Percentiles rank a stretch among this genome's conserved stretches.
phyloP scores from a whole-genome alignment of 805 yeast genomes.

The Candida gorgasii region DNA sequence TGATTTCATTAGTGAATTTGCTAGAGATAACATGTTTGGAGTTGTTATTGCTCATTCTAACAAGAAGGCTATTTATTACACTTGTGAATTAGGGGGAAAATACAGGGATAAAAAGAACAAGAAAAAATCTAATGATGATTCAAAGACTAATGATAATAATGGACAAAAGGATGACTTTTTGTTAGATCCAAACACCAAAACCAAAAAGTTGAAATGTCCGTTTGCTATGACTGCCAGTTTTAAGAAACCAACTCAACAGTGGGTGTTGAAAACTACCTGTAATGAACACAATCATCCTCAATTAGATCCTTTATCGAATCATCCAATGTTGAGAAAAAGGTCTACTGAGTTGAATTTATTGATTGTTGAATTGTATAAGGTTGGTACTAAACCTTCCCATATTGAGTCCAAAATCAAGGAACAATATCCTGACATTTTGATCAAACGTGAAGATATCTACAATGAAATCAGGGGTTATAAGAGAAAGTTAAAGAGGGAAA shows the following conservation, averaged over 20 bases:
- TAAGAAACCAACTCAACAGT: conserved; percentile 48
- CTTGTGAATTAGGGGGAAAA: conserved; percentile 59
- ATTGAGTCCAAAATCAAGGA: conserved; percentile 53
- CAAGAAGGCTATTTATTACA: conserved; percentile 58
- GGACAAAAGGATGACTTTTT: conserved; percentile 22
- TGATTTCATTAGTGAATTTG: conserved; percentile 56
- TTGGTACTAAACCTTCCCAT: conserved; percentile 57
- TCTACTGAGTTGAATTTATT: conserved; percentile 52
- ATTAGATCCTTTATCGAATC: conserved; percentile 54
- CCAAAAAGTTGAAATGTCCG: conserved; percentile 57
- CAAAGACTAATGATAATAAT: conserved; percentile 18
- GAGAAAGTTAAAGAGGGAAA: conserved; percentile 47
- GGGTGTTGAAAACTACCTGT: conserved; percentile 55
- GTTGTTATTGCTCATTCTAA: conserved; percentile 61
- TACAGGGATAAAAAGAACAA: conserved; percentile 51
- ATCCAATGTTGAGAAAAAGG: conserved; percentile 58
- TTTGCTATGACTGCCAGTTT: conserved; percentile 59
- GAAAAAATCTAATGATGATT: conserved; percentile 20
- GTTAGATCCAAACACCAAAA: conserved; percentile 42
- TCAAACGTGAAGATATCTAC: conserved; percentile 58
- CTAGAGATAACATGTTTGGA: conserved; percentile 58
- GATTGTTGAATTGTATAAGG: conserved; percentile 51
- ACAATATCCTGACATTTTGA: conserved; percentile 53
- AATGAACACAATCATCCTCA: conserved; percentile 62
- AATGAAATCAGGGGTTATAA: conserved; percentile 58